Conservation (phyloP, 345 rosid species). For the Psidium guajava region DNA sequence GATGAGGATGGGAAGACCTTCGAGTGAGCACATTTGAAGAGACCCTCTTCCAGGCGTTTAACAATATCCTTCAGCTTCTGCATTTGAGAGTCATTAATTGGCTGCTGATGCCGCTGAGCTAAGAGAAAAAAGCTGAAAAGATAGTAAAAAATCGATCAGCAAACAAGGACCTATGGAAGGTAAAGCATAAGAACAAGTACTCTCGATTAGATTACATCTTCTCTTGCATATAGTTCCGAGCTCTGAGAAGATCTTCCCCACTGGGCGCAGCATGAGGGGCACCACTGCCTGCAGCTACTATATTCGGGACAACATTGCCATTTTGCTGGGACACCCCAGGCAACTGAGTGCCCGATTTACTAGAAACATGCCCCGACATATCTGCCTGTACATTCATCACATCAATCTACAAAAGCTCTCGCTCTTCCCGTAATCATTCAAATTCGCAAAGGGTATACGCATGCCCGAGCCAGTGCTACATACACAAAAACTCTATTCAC, state of each 20-base stretch:
- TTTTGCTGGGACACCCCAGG: conserved; percentile 16
- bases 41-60: conserved; percentile 82
- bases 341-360: conserved; percentile 9
- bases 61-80: conserved; percentile 43
- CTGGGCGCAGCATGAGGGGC: conserved; percentile 8
- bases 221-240: conserved; percentile 29
- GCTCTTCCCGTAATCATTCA: background rate
- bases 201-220: conserved; percentile 37
- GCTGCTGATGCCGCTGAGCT: conserved; percentile 35
- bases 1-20: conserved; percentile 34
- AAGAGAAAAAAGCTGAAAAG: conserved; percentile 37
- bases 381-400: conserved; percentile 25
- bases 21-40: conserved; percentile 52
- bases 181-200: background rate
- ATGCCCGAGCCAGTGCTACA: background rate
- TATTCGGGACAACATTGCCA: conserved; percentile 10
- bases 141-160: background rate
- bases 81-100: conserved; percentile 32
- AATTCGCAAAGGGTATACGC: background rate
- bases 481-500: background rate
- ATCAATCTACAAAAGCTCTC: background rate
- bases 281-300: conserved; percentile 2
- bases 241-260: conserved; percentile 39
- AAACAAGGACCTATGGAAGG: background rate
- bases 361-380: conserved; percentile 32